Percentiles rank a stretch among this genome's conserved stretches.
These are phyloP conservation scores for Solanum clarkiae DNA, from an alignment of 257 asterid genomes.

Conservation along the genomic window DNA sequence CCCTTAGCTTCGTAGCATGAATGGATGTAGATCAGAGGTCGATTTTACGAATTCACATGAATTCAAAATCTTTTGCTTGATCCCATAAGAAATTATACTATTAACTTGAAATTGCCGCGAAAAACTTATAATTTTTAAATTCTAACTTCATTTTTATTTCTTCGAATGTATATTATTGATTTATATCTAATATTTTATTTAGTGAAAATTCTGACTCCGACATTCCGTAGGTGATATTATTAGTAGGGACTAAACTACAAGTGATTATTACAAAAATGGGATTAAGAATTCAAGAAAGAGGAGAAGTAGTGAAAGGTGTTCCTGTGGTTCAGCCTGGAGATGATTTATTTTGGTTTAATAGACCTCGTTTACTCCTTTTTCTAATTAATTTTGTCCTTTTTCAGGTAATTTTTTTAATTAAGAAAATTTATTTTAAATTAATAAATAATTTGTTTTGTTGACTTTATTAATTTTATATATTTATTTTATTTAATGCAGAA, in stretches of 20 bases:
- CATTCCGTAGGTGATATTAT: slow-evolving; percentile 36
- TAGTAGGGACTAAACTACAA: slow-evolving; percentile 85
- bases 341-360: slow-evolving; percentile 81
- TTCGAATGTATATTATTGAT: neutral
- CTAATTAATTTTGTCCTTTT: slow-evolving; percentile 84
- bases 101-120: no score
- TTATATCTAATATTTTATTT: no score
- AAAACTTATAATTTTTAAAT: neutral
- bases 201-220: neutral
- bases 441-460: neutral
- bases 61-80: no score
- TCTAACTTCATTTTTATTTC: accelerated
- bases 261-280: slow-evolving; percentile 91
- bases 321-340: slow-evolving; percentile 80
- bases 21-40: no score
- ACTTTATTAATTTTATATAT: neutral
- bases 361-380: slow-evolving; percentile 59
- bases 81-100: no score
- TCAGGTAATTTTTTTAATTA: slow-evolving; percentile 27
- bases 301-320: slow-evolving; percentile 64
- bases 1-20: no score
- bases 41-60: no score
- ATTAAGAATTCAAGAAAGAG: slow-evolving; percentile 59
- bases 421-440: neutral
- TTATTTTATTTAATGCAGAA: slow-evolving; percentile 34